phyloP scores from a whole-genome alignment of 768 basidiomycete species.

The Favolaschia claudopus region DNA sequence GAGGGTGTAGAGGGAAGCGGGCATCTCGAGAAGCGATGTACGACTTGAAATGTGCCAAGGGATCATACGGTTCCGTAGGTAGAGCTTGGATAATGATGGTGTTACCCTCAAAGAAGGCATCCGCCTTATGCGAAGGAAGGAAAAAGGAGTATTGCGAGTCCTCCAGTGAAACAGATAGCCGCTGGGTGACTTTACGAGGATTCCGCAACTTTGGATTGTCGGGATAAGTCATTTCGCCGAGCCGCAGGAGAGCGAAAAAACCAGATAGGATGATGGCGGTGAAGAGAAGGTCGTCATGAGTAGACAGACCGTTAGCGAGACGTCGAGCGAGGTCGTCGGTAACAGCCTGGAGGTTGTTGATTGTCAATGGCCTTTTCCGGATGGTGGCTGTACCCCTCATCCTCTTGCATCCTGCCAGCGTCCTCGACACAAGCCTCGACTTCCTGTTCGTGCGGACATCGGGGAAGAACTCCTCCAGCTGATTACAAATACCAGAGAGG shows the following conservation, averaged over 20 bases:
- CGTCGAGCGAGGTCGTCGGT: background rate
- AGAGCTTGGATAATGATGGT: conserved; percentile 20
- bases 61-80: conserved; percentile 20
- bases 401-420: conserved; percentile 40
- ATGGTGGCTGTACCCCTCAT: conserved; percentile 21
- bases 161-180: conserved; percentile 17
- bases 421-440: conserved; percentile 34
- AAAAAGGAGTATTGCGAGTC: conserved; percentile 23
- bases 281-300: conserved; percentile 38
- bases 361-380: conserved; percentile 38
- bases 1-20: conserved; percentile 32
- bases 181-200: conserved; percentile 29
- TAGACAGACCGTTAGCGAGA: background rate
- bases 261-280: conserved; percentile 33
- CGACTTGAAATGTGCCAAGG: conserved; percentile 13
- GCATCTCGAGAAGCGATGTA: conserved; percentile 37
- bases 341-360: conserved; percentile 19
- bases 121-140: conserved; percentile 48
- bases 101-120: conserved; percentile 39
- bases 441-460: conserved; percentile 32
- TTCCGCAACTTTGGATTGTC: conserved; percentile 24
- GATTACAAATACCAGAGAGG: conserved; percentile 48
- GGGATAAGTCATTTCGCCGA: conserved; percentile 43
- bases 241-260: conserved; percentile 39
- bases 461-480: conserved; percentile 45